Base-by-base conservation (phyloP, 2,329 filamentous ascomycete species). In the Curvularia spicifera region DNA sequence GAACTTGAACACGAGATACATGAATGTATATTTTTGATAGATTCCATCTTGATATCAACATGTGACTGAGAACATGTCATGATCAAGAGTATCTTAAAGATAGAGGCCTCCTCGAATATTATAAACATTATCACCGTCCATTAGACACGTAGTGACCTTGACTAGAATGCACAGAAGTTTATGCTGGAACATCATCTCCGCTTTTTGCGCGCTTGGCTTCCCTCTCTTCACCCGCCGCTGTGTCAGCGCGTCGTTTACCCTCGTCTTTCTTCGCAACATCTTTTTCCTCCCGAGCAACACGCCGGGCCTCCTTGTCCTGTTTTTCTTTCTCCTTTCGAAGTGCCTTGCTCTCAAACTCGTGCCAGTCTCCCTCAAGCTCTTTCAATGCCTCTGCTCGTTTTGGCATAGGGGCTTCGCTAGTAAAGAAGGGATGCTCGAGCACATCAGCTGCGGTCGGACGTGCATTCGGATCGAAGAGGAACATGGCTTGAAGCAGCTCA, bases 321-420 rank as follows among this genome's bases (percentile, higher is more conserved):
- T 86, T 86, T 75, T 95, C 91, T 68, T 93, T 94, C 76, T 97
- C 93, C 67, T 95, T 95, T 31, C 95, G 85, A 26, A 97, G 83
- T 15, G 93, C 93, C 79, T 99, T 99, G 55, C 92, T 96, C 79
- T 99, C 95, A 71, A 98, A 97, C 75, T 99, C 95, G 74, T 99
- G 95, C 95, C 95, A 99, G 70, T 99, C 95, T 22, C 95, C 95
- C 68, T 95, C 87, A 29, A 99, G 84, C 48, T 88, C 82, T 59
- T 89, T 87, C 49, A 99, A 84, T 87, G 97, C 93, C 64, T 89
- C 82, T 40, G 93, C 91, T 71, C 96, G 91, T 70, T 85, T 85
- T 22, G 93, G 83, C 54, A 82, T 77, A 18, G 95, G 94, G 66
- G 91, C 88, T 78, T 99, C 95, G 37, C 83, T 83, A 4, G 85